Evolutionary conservation across 495 filamentous ascomycete genomes (phyloP), one percentile per base, ranked within the genome.

Genomic region (Xylaria palmicola): DNA sequence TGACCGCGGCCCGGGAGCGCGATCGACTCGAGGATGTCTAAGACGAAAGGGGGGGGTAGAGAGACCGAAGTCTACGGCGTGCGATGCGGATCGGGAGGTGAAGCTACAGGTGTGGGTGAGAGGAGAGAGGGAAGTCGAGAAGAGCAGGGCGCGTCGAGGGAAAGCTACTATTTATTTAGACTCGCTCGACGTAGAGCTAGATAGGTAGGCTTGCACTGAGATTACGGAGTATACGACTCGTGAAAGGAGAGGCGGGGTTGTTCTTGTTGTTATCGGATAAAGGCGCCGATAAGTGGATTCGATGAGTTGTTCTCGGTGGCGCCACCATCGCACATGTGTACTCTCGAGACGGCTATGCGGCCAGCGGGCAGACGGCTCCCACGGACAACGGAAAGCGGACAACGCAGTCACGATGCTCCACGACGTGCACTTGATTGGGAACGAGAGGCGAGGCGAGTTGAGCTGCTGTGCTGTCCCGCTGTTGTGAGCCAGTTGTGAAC

Each of bases 1-100:
- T 73, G 84, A 85, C 77, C 83, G 81, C 83, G 74, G 77, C 77
- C 64, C 69, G 68, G 60, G 66, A 81, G 78, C 75, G 76, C 80
- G 79, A 82, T 83, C 81, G 68, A 74, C 64, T 67, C 67, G 48
- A 71, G 59, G 43, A 67, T 67, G 36, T 64, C 67, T n/a, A n/a
- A n/a, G n/a, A 24, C 62, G 36, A 55, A 40, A 51, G 36, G 45
- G 4, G 19, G 4, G 47, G 12, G n/a, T 19, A 15, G 24, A 9
- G 22, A 9, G 49, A 49, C 8, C 4, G 51, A 29, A 1, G 24
- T 36, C 6, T 36, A 13, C 32, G 19, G 1, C 34, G 37, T 22
- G 34, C 22, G 26, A 22, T 56, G 37, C 24, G n/a, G 26, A 3
- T 24, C 44, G 41, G 24, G 48, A 40, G 15, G 47, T 13, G 17